Percentiles rank a stretch among this genome's conserved stretches.
Evolutionary conservation across 2,329 filamentous ascomycete species (phyloP).

Genomic region (Alternaria metachromatica): DNA sequence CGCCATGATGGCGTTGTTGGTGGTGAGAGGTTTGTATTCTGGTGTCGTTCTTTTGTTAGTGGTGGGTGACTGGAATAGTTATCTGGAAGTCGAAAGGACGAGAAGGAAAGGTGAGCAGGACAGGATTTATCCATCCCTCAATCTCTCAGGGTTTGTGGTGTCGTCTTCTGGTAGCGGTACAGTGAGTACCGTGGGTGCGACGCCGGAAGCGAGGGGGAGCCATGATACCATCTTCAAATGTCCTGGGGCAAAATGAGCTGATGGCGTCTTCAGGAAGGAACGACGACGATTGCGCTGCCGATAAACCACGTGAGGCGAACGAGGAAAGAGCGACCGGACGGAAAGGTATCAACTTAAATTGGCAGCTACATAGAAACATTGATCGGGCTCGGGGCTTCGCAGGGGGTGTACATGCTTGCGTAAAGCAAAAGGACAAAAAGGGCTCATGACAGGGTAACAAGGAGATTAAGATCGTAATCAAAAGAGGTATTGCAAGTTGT

Average conservation of each 20-base stretch:
- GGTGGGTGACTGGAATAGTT: background rate
- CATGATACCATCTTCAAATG: background rate
- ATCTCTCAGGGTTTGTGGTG: background rate
- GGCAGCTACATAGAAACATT: conserved; percentile 15
- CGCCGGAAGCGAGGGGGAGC: background rate
- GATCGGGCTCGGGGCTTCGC: conserved; percentile 3
- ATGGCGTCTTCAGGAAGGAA: background rate
- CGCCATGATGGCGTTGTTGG: conserved; percentile 3
- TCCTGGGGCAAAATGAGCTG: no score
- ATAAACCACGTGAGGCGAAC: background rate
- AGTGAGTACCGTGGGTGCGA: background rate
- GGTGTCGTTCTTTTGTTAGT: background rate
- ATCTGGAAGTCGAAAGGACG: background rate
- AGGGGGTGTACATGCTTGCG: conserved; percentile 2
- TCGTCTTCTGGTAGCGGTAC: background rate
- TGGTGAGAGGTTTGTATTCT: background rate
- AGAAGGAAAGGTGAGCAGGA: background rate
- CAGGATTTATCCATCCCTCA: background rate
- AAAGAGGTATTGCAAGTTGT: conserved; percentile 7
- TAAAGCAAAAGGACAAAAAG: conserved; percentile 11
- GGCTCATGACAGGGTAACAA: conserved; percentile 12
- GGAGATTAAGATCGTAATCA: conserved; percentile 10
- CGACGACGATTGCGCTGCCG: background rate
- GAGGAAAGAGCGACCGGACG: background rate
- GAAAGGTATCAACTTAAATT: conserved; percentile 19